Conservation (phyloP, 768 basidiomycete species). For the Lactifluus pinguis region DNA sequence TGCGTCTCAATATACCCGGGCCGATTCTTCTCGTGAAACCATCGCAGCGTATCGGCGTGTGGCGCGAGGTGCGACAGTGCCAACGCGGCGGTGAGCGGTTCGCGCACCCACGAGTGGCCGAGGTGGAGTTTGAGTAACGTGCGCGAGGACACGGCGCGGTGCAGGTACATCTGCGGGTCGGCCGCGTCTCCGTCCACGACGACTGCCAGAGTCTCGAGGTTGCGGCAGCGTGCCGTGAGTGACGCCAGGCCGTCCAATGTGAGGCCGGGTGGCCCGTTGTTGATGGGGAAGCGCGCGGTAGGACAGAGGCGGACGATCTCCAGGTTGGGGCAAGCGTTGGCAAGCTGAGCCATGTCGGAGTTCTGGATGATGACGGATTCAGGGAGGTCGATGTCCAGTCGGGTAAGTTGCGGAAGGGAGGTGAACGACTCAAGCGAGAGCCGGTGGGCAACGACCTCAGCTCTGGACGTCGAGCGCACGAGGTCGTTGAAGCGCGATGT, state of each 20-base stretch:
- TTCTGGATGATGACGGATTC: conserved; percentile 62
- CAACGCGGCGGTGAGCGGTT: conserved; percentile 62
- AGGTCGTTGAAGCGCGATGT: conserved; percentile 76
- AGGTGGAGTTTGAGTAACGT: conserved; percentile 64
- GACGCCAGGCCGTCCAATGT: conserved; percentile 54
- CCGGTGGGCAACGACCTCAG: conserved; percentile 48
- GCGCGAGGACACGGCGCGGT: conserved; percentile 46
- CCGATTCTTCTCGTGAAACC: conserved; percentile 74
- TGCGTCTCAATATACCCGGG: conserved; percentile 59
- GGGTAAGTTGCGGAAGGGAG: conserved; percentile 43
- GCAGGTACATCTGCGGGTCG: conserved; percentile 37
- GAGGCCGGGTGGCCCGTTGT: conserved; percentile 44
- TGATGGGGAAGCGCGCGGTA: conserved; percentile 51
- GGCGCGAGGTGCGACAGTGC: conserved; percentile 74
- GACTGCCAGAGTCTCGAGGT: conserved; percentile 55
- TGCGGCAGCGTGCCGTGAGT: conserved; percentile 48
- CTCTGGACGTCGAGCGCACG: conserved; percentile 61
- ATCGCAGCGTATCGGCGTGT: conserved; percentile 56
- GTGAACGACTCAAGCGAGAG: conserved; percentile 54
- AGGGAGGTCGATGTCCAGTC: conserved; percentile 72
- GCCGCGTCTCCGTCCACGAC: conserved; percentile 51
- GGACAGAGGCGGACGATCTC: conserved; percentile 64
- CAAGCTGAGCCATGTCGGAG: conserved; percentile 48
- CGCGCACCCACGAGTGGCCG: conserved; percentile 64
- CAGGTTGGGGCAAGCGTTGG: conserved; percentile 55